Conservation (phyloP, 805 yeast genomes). For the Henningerozyma blattae region DNA sequence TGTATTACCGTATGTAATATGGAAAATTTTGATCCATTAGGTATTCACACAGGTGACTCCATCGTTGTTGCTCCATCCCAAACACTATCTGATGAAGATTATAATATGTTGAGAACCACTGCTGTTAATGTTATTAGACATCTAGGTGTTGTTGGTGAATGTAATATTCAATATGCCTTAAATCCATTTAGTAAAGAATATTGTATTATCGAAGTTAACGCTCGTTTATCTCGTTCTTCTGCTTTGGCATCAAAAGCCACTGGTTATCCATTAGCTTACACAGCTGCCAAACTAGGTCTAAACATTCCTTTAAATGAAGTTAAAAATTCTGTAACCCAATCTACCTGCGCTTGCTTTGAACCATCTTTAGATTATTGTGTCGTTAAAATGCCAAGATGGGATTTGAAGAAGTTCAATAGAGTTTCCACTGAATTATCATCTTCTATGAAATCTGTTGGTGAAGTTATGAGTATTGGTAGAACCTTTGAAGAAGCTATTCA, state of each 20-base stretch:
- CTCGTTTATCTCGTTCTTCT: constrained; percentile 95
- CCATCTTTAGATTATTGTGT: constrained; percentile 96
- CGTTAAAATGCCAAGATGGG: constrained; percentile 98
- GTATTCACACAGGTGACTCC: constrained; percentile 98
- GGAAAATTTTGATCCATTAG: constrained; percentile 98
- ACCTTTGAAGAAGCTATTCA: constrained; percentile 97
- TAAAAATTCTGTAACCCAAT: constrained; percentile 84
- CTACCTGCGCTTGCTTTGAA: constrained; percentile 93
- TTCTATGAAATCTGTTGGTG: constrained; percentile 98
- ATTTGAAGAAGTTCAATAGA: constrained; percentile 86
- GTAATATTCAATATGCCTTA: constrained; percentile 94
- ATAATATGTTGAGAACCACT: constrained; percentile 94
- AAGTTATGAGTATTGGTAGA: constrained; percentile 95
- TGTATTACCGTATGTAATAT: constrained; percentile 98
- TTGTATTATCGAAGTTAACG: constrained; percentile 96
- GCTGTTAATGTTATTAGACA: constrained; percentile 96
- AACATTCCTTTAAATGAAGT: constrained; percentile 87
- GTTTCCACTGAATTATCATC: constrained; percentile 82
- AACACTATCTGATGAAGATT: constrained; percentile 91
- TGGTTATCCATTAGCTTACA: constrained; percentile 95
- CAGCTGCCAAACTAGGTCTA: constrained; percentile 93
- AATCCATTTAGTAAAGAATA: constrained; percentile 90
- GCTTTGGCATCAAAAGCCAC: constrained; percentile 98
- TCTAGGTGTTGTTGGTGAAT: constrained; percentile 97
- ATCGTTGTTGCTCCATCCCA: constrained; percentile 98